These are phyloP conservation scores for Trametes maxima DNA, from an alignment of 768 basidiomycete genomes.

Conservation along the genomic window DNA sequence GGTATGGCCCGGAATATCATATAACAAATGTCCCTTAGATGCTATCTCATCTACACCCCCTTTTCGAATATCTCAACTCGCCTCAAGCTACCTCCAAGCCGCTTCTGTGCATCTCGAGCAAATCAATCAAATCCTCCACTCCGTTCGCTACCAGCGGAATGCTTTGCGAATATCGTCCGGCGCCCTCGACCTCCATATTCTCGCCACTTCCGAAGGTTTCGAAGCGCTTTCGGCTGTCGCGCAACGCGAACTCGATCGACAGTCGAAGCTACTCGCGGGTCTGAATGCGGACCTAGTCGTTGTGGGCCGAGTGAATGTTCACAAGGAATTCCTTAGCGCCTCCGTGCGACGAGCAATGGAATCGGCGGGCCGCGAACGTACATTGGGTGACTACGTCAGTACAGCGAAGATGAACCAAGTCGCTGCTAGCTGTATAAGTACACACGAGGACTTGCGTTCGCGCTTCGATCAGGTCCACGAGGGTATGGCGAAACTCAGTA, in stretches of 20 bases:
- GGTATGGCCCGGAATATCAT: background rate
- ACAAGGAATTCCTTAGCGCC: slow-evolving; percentile 74
- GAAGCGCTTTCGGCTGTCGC: slow-evolving; percentile 70
- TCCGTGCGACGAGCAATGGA: slow-evolving; percentile 71
- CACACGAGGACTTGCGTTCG: slow-evolving; percentile 65
- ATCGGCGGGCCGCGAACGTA: slow-evolving; percentile 65
- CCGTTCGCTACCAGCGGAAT: slow-evolving; percentile 66
- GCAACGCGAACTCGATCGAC: slow-evolving; percentile 66
- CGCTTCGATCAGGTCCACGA: slow-evolving; percentile 59
- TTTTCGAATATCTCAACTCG: slow-evolving; percentile 66
- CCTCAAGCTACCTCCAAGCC: slow-evolving; percentile 63
- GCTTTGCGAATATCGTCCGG: slow-evolving; percentile 73
- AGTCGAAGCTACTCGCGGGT: slow-evolving; percentile 60
- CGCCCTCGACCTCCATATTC: slow-evolving; percentile 71
- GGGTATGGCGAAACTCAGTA: slow-evolving; percentile 52
- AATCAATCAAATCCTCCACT: slow-evolving; percentile 51
- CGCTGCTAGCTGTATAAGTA: slow-evolving; percentile 65
- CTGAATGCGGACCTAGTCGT: slow-evolving; percentile 75
- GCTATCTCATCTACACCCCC: slow-evolving; percentile 70
- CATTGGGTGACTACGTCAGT: slow-evolving; percentile 81
- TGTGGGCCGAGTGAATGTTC: slow-evolving; percentile 65
- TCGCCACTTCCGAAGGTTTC: slow-evolving; percentile 71
- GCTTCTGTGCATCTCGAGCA: slow-evolving; percentile 68
- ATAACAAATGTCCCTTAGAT: slow-evolving; percentile 42
- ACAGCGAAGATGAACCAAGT: slow-evolving; percentile 80